Conservation (phyloP, 176 grass and related monocot species). For the Oryza nivara region DNA sequence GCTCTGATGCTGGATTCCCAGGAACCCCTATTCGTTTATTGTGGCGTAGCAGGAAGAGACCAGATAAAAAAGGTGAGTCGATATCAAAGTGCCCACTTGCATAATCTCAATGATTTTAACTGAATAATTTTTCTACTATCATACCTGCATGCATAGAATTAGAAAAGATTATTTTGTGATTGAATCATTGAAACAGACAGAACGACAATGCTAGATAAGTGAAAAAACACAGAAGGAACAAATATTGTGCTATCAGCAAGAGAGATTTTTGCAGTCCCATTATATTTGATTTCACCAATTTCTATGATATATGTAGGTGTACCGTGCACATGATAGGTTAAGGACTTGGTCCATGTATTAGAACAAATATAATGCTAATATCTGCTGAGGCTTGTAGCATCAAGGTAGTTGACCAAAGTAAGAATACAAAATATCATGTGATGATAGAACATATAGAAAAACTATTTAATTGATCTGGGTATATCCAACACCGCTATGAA, state of each 20-base stretch:
- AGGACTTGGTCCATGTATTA: background rate
- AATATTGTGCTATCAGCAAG: background rate
- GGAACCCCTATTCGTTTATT: slow-evolving; percentile 86
- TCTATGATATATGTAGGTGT: background rate
- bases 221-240: background rate
- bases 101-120: background rate
- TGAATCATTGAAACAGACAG: background rate
- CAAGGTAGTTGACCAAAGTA: background rate
- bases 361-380: background rate
- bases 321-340: background rate
- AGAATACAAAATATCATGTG: background rate
- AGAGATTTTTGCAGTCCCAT: background rate
- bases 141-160: too few species aligned
- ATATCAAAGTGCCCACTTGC: background rate
- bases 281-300: background rate
- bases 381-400: background rate
- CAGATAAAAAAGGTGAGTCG: slow-evolving; percentile 61
- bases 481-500: background rate
- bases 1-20: slow-evolving; percentile 80
- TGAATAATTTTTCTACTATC: too few species aligned
- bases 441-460: background rate
- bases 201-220: background rate
- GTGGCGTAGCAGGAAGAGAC: slow-evolving; percentile 78
- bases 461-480: background rate
- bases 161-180: background rate